These are phyloP conservation scores for Megacollybia marginata DNA, from an alignment of 768 basidiomycete genomes.

Conservation along the genomic window DNA sequence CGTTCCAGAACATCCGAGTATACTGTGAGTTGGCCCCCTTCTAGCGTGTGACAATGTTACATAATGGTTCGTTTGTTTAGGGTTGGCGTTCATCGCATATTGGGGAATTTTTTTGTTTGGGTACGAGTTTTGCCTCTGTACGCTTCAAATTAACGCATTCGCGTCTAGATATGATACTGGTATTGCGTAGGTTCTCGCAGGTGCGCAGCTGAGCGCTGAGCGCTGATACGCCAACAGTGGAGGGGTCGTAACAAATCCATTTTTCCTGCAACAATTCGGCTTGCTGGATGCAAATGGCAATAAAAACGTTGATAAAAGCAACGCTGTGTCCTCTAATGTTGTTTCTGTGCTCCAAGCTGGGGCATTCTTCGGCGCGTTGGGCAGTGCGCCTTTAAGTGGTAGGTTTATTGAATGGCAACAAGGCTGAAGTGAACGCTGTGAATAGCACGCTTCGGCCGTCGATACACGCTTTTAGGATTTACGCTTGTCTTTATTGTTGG, in stretches of 20 bases:
- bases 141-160: background rate
- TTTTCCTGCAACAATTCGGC: slow-evolving; percentile 43
- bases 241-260: slow-evolving; percentile 44
- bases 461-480: slow-evolving; percentile 38
- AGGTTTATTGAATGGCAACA: slow-evolving; percentile 3
- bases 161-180: background rate
- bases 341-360: slow-evolving; percentile 64
- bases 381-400: slow-evolving; percentile 43
- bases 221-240: background rate
- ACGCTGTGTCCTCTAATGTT: slow-evolving; percentile 45
- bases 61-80: slow-evolving; percentile 16
- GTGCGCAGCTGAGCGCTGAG: background rate
- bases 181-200: background rate
- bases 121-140: slow-evolving; percentile 28
- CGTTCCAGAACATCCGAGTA: slow-evolving; percentile 30
- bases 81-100: slow-evolving; percentile 45
- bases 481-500: slow-evolving; percentile 43
- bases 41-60: background rate
- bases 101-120: slow-evolving; percentile 55
- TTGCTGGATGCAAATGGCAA: slow-evolving; percentile 25
- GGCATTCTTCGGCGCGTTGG: slow-evolving; percentile 57
- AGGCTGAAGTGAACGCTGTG: background rate
- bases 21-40: slow-evolving; percentile 27
- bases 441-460: slow-evolving; percentile 39
- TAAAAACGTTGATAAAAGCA: slow-evolving; percentile 17